Base-by-base conservation (phyloP, 495 filamentous ascomycete species). In the Ramalina peruviana region DNA sequence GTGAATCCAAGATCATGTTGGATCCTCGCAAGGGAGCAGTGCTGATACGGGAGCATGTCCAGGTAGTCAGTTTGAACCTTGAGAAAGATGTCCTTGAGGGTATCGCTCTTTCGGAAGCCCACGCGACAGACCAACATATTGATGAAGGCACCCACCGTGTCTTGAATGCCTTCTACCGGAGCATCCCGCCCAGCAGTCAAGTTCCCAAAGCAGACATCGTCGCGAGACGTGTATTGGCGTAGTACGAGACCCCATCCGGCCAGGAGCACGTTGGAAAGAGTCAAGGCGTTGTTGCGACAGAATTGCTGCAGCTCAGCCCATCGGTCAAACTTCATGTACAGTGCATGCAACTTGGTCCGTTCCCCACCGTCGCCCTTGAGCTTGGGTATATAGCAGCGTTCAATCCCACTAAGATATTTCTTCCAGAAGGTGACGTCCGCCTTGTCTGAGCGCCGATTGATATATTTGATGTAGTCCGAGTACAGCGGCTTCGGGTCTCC, bases 191-290 rank as follows among this genome's bases (percentile, higher is more conserved):
- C 72, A 39, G 72, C 63, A 19, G 69, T 67, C 6, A 70, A 55
- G 40, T 75, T 73, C 4, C 77, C 77, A 52, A 81, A 82, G 52
- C 71, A 75, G 12, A 80, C 66, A 20, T 78, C 70, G 44, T 77
- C 67, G 3, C 66, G 68, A 2, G 60, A 62, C 0, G 72, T 75
- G 52, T 74, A 74, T 17, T 60, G 59, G 27, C 67, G 65, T 4
- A 81, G 62, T 0, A 77, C 40, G 15, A 65, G 42, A 19, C 58
- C 66, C 66, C 62, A 69, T 33, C 52, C 57, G 26, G 61, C 43
- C 27, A 65, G 60, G 40, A 65, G 48, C 5, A 62, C 56, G 50
- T 69, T 77, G 9, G 73, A 69, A 11, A 76, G 49, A 6, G 75
- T 78, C 2, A 78, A 58, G 1, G 68, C 70, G 25, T 69, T 58